Conservation (phyloP, 2,329 filamentous ascomycete species). For the Blumeria graminis region DNA sequence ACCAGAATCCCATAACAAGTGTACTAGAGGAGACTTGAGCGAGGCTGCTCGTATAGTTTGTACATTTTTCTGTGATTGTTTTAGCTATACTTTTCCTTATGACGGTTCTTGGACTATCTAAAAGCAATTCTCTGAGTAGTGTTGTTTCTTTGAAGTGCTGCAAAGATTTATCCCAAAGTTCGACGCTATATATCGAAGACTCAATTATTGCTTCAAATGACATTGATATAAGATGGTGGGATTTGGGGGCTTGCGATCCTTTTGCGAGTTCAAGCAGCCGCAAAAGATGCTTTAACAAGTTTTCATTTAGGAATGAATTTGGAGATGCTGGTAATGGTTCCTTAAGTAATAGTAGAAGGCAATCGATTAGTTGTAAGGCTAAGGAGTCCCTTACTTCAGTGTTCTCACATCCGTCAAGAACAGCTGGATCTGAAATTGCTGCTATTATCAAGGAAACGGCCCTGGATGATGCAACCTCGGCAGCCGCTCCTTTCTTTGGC, state of each 20-base stretch:
- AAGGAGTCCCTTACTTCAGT: constrained; percentile 24
- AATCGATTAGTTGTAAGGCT: constrained; percentile 29
- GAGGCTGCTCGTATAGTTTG: constrained; percentile 8
- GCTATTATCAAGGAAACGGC: constrained; percentile 30
- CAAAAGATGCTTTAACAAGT: constrained; percentile 14
- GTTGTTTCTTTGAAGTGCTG: constrained; percentile 16
- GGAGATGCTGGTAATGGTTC: constrained; percentile 16
- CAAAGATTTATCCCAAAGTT: constrained; percentile 22
- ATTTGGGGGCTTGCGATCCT: constrained; percentile 7
- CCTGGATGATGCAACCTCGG: constrained; percentile 18
- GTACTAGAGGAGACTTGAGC: constrained; percentile 16
- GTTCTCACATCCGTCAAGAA: constrained; percentile 22
- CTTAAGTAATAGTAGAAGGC: constrained; percentile 28
- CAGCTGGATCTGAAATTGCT: constrained; percentile 32
- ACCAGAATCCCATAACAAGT: constrained; percentile 25
- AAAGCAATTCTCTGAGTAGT: constrained; percentile 19
- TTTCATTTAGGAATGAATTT: constrained; percentile 14
- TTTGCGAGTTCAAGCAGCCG: constrained; percentile 12
- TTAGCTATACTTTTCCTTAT: constrained; percentile 14
- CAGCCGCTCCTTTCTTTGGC: constrained; percentile 9
- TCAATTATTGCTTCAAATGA: constrained; percentile 24
- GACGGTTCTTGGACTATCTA: constrained; percentile 19
- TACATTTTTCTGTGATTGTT: constrained; percentile 13
- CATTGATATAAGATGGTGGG: constrained; percentile 18
- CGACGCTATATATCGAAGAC: constrained; percentile 21